Evolutionary conservation across 495 filamentous ascomycete genomes (phyloP).

Genomic region (Podospora bellae-mahoneyi): DNA sequence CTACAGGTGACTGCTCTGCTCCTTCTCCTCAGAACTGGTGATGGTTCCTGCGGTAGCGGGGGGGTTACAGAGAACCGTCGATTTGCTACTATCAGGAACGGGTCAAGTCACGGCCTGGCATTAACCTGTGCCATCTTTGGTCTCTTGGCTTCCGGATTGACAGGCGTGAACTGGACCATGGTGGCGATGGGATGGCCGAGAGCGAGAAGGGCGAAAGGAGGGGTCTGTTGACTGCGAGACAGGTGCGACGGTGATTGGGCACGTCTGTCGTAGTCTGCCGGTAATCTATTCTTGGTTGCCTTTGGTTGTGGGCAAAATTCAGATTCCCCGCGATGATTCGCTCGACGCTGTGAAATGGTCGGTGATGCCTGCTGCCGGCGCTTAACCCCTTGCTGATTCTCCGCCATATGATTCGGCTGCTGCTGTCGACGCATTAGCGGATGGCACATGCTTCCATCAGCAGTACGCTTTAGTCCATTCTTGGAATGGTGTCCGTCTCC

Average conservation of each 20-base stretch:
- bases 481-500: neutral
- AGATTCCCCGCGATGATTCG: conserved; percentile 24
- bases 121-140: neutral
- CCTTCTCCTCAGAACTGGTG: conserved; percentile 6
- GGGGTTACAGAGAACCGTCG: conserved; percentile 6
- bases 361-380: conserved; percentile 36
- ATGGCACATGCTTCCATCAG: conserved; percentile 6
- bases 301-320: conserved; percentile 21
- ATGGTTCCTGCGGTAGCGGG: conserved; percentile 12
- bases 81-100: neutral
- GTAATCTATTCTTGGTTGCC: conserved; percentile 39
- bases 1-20: neutral
- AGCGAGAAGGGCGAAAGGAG: conserved; percentile 14
- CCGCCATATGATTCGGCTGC: conserved; percentile 32
- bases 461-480: neutral
- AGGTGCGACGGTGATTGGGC: conserved; percentile 25
- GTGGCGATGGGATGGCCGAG: conserved; percentile 5
- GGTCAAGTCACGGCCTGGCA: neutral
- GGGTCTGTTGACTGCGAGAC: conserved; percentile 7
- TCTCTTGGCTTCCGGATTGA: conserved; percentile 6
- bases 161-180: conserved; percentile 8
- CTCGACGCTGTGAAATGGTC: conserved; percentile 18
- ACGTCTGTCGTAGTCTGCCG: conserved; percentile 19
- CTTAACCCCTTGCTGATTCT: conserved; percentile 31
- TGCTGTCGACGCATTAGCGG: conserved; percentile 25